A percentile compares a stretch with the other conserved stretches of the same genome.
phyloP scores from a whole-genome alignment of 164 flowering plant species.

The Piper longum region DNA sequence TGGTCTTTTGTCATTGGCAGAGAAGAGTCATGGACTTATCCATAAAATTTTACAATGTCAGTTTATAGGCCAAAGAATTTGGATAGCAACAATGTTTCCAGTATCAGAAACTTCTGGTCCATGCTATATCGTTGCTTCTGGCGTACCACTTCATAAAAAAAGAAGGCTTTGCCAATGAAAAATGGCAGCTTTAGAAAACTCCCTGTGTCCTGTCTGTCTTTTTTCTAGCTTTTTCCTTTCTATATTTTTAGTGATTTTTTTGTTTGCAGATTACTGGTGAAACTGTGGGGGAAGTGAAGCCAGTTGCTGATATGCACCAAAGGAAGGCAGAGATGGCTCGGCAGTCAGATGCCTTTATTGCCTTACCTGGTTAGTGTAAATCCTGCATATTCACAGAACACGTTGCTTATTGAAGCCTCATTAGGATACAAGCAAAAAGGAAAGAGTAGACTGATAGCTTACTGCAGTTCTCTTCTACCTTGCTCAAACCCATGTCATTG shows the following conservation, averaged over 20 bases:
- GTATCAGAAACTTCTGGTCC: constrained; percentile 9
- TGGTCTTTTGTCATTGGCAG: not conserved
- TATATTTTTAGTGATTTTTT: constrained; percentile 1
- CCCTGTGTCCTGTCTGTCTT: constrained; percentile 6
- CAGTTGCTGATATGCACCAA: constrained; percentile 98
- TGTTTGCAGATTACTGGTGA: constrained; percentile 82
- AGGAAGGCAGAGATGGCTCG: constrained; percentile 99
- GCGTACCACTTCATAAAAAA: constrained; percentile 23
- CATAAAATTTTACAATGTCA: not conserved
- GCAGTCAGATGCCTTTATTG: constrained; percentile 98
- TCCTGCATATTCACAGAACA: constrained; percentile 1
- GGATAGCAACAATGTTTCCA: constrained; percentile 10
- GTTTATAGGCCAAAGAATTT: constrained; percentile 13
- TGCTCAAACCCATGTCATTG: not conserved
- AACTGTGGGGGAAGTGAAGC: constrained; percentile 98
- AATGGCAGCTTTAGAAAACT: constrained; percentile 2
- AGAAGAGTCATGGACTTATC: not conserved
- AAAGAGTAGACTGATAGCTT: not conserved
- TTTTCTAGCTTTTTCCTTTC: not conserved
- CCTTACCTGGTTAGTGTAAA: constrained; percentile 75
- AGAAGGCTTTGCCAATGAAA: constrained; percentile 6
- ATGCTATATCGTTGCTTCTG: constrained; percentile 44
- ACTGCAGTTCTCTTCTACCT: not conserved
- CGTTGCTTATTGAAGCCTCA: not conserved
- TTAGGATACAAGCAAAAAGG: not conserved